Evolutionary conservation across 495 filamentous ascomycete genomes (phyloP).

Genomic region (Apiosordaria backusii): DNA sequence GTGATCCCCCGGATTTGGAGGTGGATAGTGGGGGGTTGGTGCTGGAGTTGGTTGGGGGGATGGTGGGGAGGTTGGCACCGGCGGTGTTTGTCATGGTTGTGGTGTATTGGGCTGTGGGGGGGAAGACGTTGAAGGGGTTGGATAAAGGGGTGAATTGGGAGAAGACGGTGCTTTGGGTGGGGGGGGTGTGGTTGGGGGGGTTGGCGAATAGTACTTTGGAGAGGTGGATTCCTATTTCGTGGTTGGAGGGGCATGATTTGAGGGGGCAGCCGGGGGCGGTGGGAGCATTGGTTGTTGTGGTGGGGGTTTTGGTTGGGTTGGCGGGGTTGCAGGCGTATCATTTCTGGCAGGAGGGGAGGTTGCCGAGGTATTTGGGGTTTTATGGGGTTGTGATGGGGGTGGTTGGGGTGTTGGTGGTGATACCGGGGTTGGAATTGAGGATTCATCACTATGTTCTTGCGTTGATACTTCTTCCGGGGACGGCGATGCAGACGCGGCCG

Average conservation of each 20-base stretch:
- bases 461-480: slow-evolving; percentile 75
- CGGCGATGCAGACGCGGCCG: slow-evolving; percentile 75
- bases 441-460: slow-evolving; percentile 96
- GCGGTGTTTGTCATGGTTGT: slow-evolving; percentile 73
- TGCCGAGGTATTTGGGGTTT: slow-evolving; percentile 67
- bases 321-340: slow-evolving; percentile 67
- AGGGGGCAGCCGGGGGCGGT: slow-evolving; percentile 73
- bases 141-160: not conserved
- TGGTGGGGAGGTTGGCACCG: slow-evolving; percentile 67
- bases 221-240: slow-evolving; percentile 69
- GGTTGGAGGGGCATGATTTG: slow-evolving; percentile 73
- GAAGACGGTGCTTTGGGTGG: slow-evolving; percentile 60
- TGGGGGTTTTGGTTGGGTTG: slow-evolving; percentile 57
- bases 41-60: not conserved
- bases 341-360: slow-evolving; percentile 67
- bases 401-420: slow-evolving; percentile 60
- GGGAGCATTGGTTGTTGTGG: slow-evolving; percentile 63
- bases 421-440: slow-evolving; percentile 80
- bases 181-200: slow-evolving; percentile 71
- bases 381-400: slow-evolving; percentile 59
- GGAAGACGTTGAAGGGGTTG: slow-evolving; percentile 49
- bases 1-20: slow-evolving; percentile 60
- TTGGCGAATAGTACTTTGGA: slow-evolving; percentile 83
- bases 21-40: not conserved
- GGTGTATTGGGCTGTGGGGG: slow-evolving; percentile 53